phyloP scores from a whole-genome alignment of 2,329 filamentous ascomycete species.

The Epichloe uncinata region DNA sequence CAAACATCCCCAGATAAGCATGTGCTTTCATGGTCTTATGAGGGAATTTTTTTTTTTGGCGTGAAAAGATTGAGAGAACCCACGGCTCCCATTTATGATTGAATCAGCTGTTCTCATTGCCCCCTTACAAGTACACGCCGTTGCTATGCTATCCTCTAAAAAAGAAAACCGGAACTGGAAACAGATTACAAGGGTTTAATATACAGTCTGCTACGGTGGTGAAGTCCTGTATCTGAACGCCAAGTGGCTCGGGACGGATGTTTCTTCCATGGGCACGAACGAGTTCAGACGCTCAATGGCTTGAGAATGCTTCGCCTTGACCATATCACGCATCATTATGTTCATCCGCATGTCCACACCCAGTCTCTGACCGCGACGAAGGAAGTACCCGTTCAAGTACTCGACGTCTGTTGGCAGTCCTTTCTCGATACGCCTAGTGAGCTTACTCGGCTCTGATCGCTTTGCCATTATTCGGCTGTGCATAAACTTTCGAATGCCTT shows the following conservation, averaged over 20 bases:
- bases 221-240: conserved; percentile 12
- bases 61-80: too few species aligned
- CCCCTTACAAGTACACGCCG: conserved; percentile 1
- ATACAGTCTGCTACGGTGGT: neutral
- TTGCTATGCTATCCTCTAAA: conserved; percentile 5
- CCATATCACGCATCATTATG: conserved; percentile 55
- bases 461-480: conserved; percentile 24
- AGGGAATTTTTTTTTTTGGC: too few species aligned
- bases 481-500: conserved; percentile 47
- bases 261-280: conserved; percentile 23
- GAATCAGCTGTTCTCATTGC: neutral
- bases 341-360: conserved; percentile 63
- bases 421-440: conserved; percentile 51
- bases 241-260: conserved; percentile 15
- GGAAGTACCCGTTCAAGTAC: conserved; percentile 80
- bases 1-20: neutral
- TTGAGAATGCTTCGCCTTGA: conserved; percentile 51
- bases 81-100: too few species aligned
- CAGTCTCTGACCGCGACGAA: conserved; percentile 56
- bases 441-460: conserved; percentile 43
- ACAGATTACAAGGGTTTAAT: neutral
- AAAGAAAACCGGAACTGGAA: neutral
- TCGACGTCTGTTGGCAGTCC: conserved; percentile 62
- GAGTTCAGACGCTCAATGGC: conserved; percentile 19
- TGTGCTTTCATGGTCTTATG: neutral